Conservation (phyloP, 345 rosid species). For the Lepidium sativum region DNA sequence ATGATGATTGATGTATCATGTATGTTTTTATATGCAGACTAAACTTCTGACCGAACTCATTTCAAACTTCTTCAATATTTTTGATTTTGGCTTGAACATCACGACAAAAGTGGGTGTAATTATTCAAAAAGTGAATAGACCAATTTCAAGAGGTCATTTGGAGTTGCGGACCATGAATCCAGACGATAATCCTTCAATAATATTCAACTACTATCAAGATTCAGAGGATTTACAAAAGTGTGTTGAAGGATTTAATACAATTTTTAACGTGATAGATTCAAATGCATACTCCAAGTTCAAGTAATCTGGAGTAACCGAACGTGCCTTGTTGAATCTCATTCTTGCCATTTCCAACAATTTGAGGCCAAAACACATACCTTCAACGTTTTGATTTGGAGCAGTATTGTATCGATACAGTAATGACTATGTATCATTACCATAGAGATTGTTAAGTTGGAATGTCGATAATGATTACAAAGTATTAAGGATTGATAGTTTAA, state of each 20-base stretch:
- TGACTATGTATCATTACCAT: slow-evolving; percentile 63
- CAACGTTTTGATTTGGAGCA: slow-evolving; percentile 43
- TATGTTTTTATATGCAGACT: not conserved
- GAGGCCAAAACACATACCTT: slow-evolving; percentile 38
- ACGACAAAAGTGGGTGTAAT: slow-evolving; percentile 39
- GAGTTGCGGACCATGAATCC: slow-evolving; percentile 36
- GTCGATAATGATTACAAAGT: slow-evolving; percentile 44
- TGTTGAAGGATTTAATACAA: slow-evolving; percentile 43
- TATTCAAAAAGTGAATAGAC: slow-evolving; percentile 39
- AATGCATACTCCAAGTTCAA: slow-evolving; percentile 42
- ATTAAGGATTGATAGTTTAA: slow-evolving; percentile 33
- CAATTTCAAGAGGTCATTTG: slow-evolving; percentile 48
- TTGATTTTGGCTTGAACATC: slow-evolving; percentile 24
- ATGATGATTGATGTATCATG: no score
- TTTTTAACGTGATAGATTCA: slow-evolving; percentile 39
- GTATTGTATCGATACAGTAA: slow-evolving; percentile 45
- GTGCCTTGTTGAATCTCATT: slow-evolving; percentile 30
- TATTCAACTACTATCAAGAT: slow-evolving; percentile 57
- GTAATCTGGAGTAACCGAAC: slow-evolving; percentile 16
- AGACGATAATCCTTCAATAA: slow-evolving; percentile 51
- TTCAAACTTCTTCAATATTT: slow-evolving; percentile 21
- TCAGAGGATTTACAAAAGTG: slow-evolving; percentile 45
- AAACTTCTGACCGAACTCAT: slow-evolving; percentile 6
- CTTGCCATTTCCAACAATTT: slow-evolving; percentile 40
- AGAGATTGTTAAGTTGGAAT: slow-evolving; percentile 56